A percentile compares a stretch with the other conserved stretches of the same genome.
phyloP scores from a whole-genome alignment of 202 grass and related monocot genomes.

The Hordeum pubiflorum region DNA sequence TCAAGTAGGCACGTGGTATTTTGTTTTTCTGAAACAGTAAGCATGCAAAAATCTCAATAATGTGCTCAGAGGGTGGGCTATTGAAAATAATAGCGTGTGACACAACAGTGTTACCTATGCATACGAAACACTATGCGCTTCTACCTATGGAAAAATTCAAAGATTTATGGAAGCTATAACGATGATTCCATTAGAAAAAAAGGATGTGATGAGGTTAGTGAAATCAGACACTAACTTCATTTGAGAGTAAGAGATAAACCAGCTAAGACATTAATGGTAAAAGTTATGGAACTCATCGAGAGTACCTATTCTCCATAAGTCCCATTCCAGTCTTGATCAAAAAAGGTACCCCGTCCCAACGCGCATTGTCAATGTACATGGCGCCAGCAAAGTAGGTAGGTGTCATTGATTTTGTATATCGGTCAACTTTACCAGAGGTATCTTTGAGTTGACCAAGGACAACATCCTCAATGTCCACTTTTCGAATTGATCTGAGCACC shows the following conservation, averaged over 20 bases:
- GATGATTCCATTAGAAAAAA: not conserved
- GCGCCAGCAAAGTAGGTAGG: constrained; percentile 87
- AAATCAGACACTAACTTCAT: constrained; percentile 1
- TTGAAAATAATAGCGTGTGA: constrained; percentile 3
- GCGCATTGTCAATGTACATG: constrained; percentile 90
- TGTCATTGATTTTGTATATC: constrained; percentile 72
- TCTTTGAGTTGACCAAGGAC: constrained; percentile 89
- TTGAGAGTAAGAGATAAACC: constrained; percentile 4
- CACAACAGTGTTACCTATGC: not conserved
- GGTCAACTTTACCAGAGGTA: constrained; percentile 40
- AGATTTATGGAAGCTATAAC: not conserved
- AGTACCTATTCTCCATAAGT: constrained; percentile 81
- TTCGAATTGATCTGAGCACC: constrained; percentile 79
- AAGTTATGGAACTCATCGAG: not conserved
- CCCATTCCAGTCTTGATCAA: constrained; percentile 91
- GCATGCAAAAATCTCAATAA: not conserved
- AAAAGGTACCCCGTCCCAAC: constrained; percentile 95
- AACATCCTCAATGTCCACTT: constrained; percentile 69
- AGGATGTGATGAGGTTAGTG: not conserved
- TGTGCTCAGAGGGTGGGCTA: not conserved
- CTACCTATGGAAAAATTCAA: not conserved
- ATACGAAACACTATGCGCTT: constrained; percentile 14
- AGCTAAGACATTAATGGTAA: not conserved
- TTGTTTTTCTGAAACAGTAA: not conserved
- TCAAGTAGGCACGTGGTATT: not conserved